These are phyloP conservation scores for Dactylellina parvicollis DNA, from an alignment of 2,329 filamentous ascomycete species.

Conservation along the genomic window DNA sequence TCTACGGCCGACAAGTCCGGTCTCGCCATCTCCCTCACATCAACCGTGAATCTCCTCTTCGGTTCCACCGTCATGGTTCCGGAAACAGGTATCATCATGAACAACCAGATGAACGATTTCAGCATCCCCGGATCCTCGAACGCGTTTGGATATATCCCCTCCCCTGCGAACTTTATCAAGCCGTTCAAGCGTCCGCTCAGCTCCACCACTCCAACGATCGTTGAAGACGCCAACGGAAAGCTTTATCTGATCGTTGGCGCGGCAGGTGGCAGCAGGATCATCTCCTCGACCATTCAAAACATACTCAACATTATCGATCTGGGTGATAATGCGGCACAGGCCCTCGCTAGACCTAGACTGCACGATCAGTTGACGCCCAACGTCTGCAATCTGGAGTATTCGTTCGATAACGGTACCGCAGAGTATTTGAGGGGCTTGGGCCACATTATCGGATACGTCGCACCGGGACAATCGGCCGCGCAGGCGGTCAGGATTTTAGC, in stretches of 20 bases:
- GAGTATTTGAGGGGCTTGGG: slow-evolving; percentile 69
- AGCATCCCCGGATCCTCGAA: slow-evolving; percentile 72
- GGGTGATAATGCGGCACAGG: slow-evolving; percentile 66
- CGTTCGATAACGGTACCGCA: slow-evolving; percentile 71
- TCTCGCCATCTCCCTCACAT: slow-evolving; percentile 72
- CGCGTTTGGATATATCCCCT: slow-evolving; percentile 73
- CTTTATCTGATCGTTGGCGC: slow-evolving; percentile 72
- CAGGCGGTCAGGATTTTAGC: slow-evolving; percentile 72
- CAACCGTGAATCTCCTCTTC: slow-evolving; percentile 74
- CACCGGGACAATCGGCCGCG: slow-evolving; percentile 67
- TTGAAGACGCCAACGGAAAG: slow-evolving; percentile 68
- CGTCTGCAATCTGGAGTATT: slow-evolving; percentile 69
- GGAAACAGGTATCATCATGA: slow-evolving; percentile 76
- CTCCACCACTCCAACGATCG: slow-evolving; percentile 72
- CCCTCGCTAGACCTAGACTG: slow-evolving; percentile 69
- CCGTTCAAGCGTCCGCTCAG: slow-evolving; percentile 74
- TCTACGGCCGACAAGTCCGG: slow-evolving; percentile 70
- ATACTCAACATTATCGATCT: slow-evolving; percentile 72
- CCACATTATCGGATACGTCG: slow-evolving; percentile 71
- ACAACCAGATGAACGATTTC: slow-evolving; percentile 73
- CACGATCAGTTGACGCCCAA: slow-evolving; percentile 75
- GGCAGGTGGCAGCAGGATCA: slow-evolving; percentile 74
- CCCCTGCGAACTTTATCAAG: slow-evolving; percentile 72
- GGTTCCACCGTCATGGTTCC: slow-evolving; percentile 72
- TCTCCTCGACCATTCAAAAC: slow-evolving; percentile 73